Conservation (phyloP, 83 land plant genomes). For the Larix sibirica region DNA sequence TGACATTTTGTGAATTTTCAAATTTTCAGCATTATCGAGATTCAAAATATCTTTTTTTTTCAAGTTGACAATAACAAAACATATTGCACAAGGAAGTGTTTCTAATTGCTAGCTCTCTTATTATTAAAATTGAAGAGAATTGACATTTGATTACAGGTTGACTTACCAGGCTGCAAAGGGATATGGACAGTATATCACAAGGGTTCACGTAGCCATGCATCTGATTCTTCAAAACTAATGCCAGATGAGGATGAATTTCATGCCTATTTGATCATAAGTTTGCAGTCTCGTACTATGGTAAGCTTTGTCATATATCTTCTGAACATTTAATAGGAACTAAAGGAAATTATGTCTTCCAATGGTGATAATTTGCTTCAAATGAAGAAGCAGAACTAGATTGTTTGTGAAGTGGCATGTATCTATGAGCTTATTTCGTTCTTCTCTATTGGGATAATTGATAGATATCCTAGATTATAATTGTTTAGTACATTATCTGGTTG, state of each 20-base stretch:
- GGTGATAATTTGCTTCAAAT: no score
- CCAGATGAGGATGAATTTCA: conserved; percentile 86
- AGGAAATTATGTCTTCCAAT: background rate
- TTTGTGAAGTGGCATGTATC: background rate
- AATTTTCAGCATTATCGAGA: no score
- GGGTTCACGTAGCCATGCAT: conserved; percentile 44
- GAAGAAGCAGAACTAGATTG: background rate
- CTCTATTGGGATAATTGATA: background rate
- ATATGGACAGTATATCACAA: conserved; percentile 99
- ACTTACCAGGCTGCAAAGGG: conserved; percentile 95
- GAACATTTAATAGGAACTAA: background rate
- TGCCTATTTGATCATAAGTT: conserved; percentile 94
- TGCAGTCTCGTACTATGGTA: conserved; percentile 95
- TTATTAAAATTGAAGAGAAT: background rate
- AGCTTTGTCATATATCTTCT: conserved; percentile 7
- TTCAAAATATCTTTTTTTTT: no score
- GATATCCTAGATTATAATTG: background rate
- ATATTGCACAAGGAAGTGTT: background rate
- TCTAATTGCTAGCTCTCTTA: background rate
- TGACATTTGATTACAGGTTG: conserved; percentile 59
- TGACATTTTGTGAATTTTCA: no score
- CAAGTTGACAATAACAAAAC: background rate
- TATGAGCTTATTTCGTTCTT: background rate
- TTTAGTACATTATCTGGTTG: background rate
- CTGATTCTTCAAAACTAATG: conserved; percentile 52